Conservation (phyloP, 2,329 filamentous ascomycete species). For the Aspergillus novofumigatus region DNA sequence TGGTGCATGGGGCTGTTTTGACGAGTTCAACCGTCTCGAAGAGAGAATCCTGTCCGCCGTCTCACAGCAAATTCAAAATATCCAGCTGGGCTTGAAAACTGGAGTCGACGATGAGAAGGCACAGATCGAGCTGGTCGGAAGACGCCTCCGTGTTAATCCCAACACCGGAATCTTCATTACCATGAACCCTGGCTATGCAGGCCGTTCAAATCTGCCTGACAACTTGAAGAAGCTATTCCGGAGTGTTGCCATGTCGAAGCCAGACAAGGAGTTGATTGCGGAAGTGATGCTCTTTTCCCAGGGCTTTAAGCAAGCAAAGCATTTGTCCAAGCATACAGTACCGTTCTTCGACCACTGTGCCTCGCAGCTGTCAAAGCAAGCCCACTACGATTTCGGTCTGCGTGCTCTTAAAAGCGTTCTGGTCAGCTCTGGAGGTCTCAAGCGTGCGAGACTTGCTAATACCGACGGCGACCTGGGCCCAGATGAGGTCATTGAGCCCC, state of each 20-base stretch:
- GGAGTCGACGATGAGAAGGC: conserved; percentile 74
- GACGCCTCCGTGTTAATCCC: conserved; percentile 80
- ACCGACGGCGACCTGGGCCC: conserved; percentile 55
- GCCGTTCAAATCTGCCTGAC: conserved; percentile 94
- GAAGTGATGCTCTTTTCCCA: conserved; percentile 99
- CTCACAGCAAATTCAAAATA: conserved; percentile 98
- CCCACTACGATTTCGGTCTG: conserved; percentile 97
- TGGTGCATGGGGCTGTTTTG: conserved; percentile 98
- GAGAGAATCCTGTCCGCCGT: conserved; percentile 97
- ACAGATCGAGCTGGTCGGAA: conserved; percentile 90
- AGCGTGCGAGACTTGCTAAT: conserved; percentile 70
- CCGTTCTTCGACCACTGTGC: conserved; percentile 96
- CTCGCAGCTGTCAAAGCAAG: conserved; percentile 80
- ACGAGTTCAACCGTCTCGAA: conserved; percentile 98
- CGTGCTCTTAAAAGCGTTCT: conserved; percentile 98
- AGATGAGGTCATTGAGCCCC: conserved; percentile 78
- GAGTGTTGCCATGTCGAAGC: conserved; percentile 99
- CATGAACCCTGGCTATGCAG: conserved; percentile 99
- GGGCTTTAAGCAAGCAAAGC: conserved; percentile 94
- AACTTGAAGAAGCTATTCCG: conserved; percentile 99
- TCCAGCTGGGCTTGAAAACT: conserved; percentile 90
- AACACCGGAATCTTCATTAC: conserved; percentile 99
- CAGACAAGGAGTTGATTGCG: conserved; percentile 97
- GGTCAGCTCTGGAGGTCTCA: conserved; percentile 93
- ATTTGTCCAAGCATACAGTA: conserved; percentile 89